phyloP scores from a whole-genome alignment of 75 land plant genomes.

The Pinus tabuliformis region DNA sequence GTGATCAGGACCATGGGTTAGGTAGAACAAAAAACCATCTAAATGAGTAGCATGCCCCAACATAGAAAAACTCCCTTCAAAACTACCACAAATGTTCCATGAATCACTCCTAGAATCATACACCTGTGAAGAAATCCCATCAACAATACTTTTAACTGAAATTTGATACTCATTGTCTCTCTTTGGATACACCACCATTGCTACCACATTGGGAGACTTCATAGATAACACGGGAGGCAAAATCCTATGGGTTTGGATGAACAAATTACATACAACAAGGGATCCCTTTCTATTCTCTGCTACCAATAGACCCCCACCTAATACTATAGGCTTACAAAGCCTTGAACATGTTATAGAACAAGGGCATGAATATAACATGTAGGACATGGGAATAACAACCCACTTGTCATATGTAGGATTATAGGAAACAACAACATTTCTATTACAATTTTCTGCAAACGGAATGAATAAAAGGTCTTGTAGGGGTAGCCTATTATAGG shows the following conservation, averaged over 20 bases:
- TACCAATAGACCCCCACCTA: slow-evolving; percentile 28
- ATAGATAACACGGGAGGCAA: slow-evolving; percentile 33
- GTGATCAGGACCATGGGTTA: too few species aligned
- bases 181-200: slow-evolving; percentile 24
- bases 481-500: slow-evolving; percentile 19
- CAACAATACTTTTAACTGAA: slow-evolving; percentile 35
- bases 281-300: slow-evolving; percentile 18
- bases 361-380: slow-evolving; percentile 13
- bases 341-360: not conserved
- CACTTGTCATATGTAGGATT: slow-evolving; percentile 26
- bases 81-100: slow-evolving; percentile 33
- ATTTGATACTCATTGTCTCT: slow-evolving; percentile 21
- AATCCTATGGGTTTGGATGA: slow-evolving; percentile 18
- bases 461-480: slow-evolving; percentile 36
- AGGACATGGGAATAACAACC: slow-evolving; percentile 32
- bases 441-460: slow-evolving; percentile 27
- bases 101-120: slow-evolving; percentile 39
- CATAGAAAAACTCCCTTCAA: not conserved
- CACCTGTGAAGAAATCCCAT: slow-evolving; percentile 31
- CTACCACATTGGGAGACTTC: slow-evolving; percentile 34
- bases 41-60: too few species aligned
- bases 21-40: too few species aligned
- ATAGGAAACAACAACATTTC: slow-evolving; percentile 25
- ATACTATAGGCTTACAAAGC: slow-evolving; percentile 10
- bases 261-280: slow-evolving; percentile 33